Conservation (phyloP, 1,139 yeast genomes). For the Spathaspora jeffriesii region DNA sequence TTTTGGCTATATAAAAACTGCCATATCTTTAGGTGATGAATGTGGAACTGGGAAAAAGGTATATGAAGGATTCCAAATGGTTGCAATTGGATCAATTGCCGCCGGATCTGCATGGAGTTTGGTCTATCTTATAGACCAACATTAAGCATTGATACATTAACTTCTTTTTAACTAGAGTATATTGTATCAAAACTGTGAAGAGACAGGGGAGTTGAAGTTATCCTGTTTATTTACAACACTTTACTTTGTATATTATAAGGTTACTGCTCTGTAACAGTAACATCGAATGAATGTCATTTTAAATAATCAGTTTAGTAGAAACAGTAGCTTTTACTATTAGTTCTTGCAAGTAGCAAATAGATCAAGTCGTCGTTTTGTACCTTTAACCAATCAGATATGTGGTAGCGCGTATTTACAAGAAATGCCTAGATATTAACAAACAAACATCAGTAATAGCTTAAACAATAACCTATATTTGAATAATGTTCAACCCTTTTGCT, state of each 20-base stretch:
- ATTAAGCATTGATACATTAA: background rate
- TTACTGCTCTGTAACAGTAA: background rate
- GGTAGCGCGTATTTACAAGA: background rate
- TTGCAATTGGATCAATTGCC: conserved; percentile 89
- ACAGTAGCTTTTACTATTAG: background rate
- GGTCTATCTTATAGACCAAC: conserved; percentile 70
- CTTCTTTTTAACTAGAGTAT: background rate
- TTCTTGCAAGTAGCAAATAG: too few relatives aligned
- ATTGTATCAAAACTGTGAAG: background rate
- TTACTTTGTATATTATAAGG: background rate
- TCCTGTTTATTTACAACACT: background rate
- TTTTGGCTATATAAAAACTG: conserved; percentile 86
- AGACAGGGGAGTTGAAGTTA: background rate
- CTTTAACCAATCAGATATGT: too few relatives aligned
- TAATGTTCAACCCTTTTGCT: too few relatives aligned
- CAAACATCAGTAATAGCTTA: background rate
- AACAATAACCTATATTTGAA: background rate
- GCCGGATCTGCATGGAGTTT: conserved; percentile 97
- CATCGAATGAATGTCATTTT: conserved; percentile 1
- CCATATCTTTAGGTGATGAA: conserved; percentile 80
- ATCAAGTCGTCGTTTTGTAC: too few relatives aligned
- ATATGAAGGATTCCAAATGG: conserved; percentile 87
- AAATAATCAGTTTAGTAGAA: background rate
- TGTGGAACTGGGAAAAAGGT: conserved; percentile 63
- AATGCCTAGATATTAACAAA: background rate